A percentile compares a stretch with the other conserved stretches of the same genome.
These are phyloP conservation scores for Botrytis tulipae DNA, from an alignment of 2,329 filamentous ascomycete species.

Conservation along the genomic window DNA sequence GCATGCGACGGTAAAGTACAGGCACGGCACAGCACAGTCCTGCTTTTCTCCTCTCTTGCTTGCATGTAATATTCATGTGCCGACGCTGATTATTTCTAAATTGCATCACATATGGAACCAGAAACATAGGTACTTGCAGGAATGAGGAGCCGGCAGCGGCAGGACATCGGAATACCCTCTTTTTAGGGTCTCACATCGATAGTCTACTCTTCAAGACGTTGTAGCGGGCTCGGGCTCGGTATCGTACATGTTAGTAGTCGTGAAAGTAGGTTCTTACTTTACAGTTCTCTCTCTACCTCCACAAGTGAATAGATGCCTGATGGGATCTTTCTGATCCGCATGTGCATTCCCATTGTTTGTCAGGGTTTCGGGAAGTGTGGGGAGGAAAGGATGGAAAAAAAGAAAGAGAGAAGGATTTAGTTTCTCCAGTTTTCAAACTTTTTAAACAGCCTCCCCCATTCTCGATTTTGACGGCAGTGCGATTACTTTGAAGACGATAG, in stretches of 20 bases:
- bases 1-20: slow-evolving; percentile 20
- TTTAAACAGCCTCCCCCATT: background rate
- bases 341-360: background rate
- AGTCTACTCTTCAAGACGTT: background rate
- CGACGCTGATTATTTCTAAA: slow-evolving; percentile 10
- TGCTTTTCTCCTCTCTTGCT: slow-evolving; percentile 10
- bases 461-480: background rate
- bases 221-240: slow-evolving; percentile 2
- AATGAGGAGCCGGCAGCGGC: background rate
- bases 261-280: slow-evolving; percentile 6
- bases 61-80: slow-evolving; percentile 9
- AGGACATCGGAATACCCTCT: slow-evolving; percentile 15
- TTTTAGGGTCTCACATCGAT: slow-evolving; percentile 4
- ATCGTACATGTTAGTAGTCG: slow-evolving; percentile 4
- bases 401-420: background rate
- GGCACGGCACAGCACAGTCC: slow-evolving; percentile 14
- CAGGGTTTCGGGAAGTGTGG: slow-evolving; percentile 5
- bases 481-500: background rate
- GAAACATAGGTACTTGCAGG: background rate
- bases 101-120: slow-evolving; percentile 18
- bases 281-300: background rate
- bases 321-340: background rate
- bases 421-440: background rate
- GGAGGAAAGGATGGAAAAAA: background rate
- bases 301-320: background rate